Evolutionary conservation across 805 yeast genomes (phyloP).

Genomic region (Starmerella vitae): DNA sequence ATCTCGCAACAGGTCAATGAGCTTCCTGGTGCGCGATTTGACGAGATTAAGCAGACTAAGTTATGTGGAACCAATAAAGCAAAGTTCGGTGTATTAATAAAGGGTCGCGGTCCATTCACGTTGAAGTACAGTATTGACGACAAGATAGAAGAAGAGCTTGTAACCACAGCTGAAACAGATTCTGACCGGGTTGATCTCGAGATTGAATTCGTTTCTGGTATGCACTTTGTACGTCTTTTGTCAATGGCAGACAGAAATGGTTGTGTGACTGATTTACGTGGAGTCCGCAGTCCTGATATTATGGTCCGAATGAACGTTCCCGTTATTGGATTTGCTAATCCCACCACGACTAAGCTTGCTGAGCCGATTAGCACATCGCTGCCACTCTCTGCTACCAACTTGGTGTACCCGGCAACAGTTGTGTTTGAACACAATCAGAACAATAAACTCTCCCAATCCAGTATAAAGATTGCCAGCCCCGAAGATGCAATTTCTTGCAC

Average conservation of each 20-base stretch:
- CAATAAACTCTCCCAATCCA: background rate
- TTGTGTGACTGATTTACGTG: conserved; percentile 56
- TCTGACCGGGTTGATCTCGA: conserved; percentile 3
- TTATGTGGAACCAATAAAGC: conserved; percentile 16
- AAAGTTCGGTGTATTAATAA: conserved; percentile 43
- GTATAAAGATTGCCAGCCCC: background rate
- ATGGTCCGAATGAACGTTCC: conserved; percentile 62
- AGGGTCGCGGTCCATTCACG: conserved; percentile 70
- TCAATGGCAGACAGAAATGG: conserved; percentile 62
- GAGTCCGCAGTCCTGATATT: conserved; percentile 50
- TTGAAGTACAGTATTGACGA: conserved; percentile 48
- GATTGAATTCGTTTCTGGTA: conserved; percentile 41
- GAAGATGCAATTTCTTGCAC: conserved; percentile 25
- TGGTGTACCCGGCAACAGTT: conserved; percentile 13
- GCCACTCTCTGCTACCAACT: background rate
- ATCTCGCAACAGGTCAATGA: conserved; percentile 28
- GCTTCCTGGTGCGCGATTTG: conserved; percentile 32
- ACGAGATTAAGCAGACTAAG: conserved; percentile 7
- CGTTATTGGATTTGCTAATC: conserved; percentile 34
- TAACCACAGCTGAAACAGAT: conserved; percentile 29
- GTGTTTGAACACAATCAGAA: conserved; percentile 6
- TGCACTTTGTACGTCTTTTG: conserved; percentile 48
- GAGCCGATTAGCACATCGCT: conserved; percentile 30
- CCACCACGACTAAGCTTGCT: conserved; percentile 25
- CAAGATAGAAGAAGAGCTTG: background rate